Conservation (phyloP, 306 rosid species). For the Vicia sativa region DNA sequence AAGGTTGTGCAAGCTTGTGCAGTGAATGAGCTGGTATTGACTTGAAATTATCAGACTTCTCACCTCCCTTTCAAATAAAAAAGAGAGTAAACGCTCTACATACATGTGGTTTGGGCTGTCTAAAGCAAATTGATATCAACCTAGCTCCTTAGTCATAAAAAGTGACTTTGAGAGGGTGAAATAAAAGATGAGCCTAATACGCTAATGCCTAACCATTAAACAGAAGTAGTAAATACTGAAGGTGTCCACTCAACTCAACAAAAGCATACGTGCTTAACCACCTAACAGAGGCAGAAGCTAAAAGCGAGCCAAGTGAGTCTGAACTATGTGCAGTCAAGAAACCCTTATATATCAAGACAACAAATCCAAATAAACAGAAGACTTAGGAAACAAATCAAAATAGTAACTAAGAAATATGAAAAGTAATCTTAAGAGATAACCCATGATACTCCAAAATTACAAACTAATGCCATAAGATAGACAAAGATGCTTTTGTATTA, state of each 20-base stretch:
- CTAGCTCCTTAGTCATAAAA: conserved; percentile 25
- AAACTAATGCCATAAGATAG: conserved; percentile 7
- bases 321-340: too few species aligned
- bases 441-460: neutral
- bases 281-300: too few species aligned
- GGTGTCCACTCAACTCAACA: too few species aligned
- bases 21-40: conserved; percentile 25
- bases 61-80: conserved; percentile 14
- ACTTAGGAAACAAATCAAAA: too few species aligned
- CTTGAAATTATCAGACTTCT: conserved; percentile 23
- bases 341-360: too few species aligned
- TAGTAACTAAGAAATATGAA: neutral
- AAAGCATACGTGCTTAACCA: too few species aligned
- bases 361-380: too few species aligned
- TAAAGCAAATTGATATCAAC: conserved; percentile 24
- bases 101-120: conserved; percentile 7
- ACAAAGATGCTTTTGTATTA: neutral
- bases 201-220: too few species aligned
- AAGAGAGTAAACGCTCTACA: conserved; percentile 2
- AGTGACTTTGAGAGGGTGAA: neutral
- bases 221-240: too few species aligned
- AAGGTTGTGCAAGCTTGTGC: conserved; percentile 9
- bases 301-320: too few species aligned
- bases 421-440: neutral
- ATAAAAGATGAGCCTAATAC: too few species aligned